Evolutionary conservation across 345 rosid species (phyloP).

Genomic region (Trapa incisa): DNA sequence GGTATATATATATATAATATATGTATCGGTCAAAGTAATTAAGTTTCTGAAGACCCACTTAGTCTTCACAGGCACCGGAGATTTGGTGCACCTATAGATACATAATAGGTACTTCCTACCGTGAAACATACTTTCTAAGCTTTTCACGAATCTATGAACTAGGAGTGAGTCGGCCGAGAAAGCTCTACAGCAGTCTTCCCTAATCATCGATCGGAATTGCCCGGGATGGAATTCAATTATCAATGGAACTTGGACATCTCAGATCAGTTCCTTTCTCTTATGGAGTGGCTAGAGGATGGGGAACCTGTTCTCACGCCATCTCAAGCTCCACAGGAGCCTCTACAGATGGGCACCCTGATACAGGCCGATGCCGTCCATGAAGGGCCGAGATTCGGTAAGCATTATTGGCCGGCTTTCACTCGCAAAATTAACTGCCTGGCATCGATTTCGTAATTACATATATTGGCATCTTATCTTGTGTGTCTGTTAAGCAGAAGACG

Average conservation of each 20-base stretch:
- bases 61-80: no score
- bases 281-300: conserved; percentile 44
- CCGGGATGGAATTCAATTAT: conserved; percentile 22
- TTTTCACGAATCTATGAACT: no score
- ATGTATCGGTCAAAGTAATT: no score
- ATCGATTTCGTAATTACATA: no score
- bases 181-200: conserved; percentile 8
- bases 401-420: neutral
- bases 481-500: conserved; percentile 6
- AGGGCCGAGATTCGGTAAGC: conserved; percentile 10
- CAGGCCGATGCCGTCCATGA: conserved; percentile 21
- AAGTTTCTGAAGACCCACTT: no score
- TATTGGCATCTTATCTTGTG: neutral
- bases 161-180: no score
- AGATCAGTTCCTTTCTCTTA: conserved; percentile 29
- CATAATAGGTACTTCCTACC: neutral
- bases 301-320: conserved; percentile 19
- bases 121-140: no score
- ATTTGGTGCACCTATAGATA: no score
- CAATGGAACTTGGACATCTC: conserved; percentile 39
- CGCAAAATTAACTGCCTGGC: no score
- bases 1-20: neutral
- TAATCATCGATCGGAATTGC: conserved; percentile 9
- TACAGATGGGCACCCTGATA: conserved; percentile 11
- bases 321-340: conserved; percentile 15